Percentiles rank a stretch among this genome's conserved stretches.
These are phyloP conservation scores for Phaeosphaeriaceae sp. DNA, from an alignment of 2,329 filamentous ascomycete genomes.

Conservation along the genomic window DNA sequence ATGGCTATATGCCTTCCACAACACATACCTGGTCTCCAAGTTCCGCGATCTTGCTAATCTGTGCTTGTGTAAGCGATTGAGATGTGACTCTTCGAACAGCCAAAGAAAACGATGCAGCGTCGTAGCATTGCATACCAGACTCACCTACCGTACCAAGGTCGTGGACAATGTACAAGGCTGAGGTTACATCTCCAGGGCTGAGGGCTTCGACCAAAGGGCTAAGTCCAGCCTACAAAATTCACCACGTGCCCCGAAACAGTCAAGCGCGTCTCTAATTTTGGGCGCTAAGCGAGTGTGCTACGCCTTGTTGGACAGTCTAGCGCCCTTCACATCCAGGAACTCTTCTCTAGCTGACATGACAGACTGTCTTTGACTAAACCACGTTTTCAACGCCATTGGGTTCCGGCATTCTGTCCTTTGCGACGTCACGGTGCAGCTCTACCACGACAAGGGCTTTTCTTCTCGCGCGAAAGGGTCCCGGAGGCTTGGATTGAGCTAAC, in stretches of 20 bases:
- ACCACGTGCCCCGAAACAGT: background rate
- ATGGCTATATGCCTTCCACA: too few species aligned
- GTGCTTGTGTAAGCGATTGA: conserved; percentile 10
- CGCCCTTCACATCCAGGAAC: conserved; percentile 9
- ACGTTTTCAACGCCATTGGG: conserved; percentile 7
- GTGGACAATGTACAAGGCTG: background rate
- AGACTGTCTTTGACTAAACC: background rate
- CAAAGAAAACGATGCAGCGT: conserved; percentile 7
- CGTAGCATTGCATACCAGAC: background rate
- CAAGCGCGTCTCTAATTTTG: conserved; percentile 1
- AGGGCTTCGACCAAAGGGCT: conserved; percentile 4
- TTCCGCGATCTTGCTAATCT: conserved; percentile 19
- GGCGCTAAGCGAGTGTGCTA: background rate
- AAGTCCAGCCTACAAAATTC: conserved; percentile 6
- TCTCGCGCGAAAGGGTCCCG: too few species aligned
- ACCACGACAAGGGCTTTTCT: background rate
- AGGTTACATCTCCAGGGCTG: background rate
- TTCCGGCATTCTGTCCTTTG: background rate
- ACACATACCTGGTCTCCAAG: too few species aligned
- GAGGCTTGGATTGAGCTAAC: conserved; percentile 2
- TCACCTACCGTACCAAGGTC: background rate
- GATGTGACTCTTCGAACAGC: conserved; percentile 18
- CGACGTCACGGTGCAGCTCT: conserved; percentile 11
- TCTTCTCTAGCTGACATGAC: conserved; percentile 1
- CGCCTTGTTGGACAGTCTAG: conserved; percentile 1